Conservation (phyloP, 2,329 filamentous ascomycete species). For the Neofusicoccum parvum region DNA sequence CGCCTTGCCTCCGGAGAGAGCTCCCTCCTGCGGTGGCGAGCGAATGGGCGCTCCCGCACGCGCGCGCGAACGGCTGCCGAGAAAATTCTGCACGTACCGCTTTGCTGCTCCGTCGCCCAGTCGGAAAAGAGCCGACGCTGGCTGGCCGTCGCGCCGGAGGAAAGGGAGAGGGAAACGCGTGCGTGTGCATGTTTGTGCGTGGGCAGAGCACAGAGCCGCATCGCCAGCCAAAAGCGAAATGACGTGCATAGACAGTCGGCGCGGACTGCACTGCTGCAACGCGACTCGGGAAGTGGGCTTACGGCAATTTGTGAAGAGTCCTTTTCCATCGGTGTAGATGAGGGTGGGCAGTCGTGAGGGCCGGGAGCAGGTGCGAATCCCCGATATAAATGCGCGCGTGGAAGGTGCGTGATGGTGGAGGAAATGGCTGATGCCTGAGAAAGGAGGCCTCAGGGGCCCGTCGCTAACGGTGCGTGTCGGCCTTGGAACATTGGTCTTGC, state of each 20-base stretch:
- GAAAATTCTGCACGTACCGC: not conserved
- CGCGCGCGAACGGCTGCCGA: not conserved
- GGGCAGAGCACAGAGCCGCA: not conserved
- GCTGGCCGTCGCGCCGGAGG: not conserved
- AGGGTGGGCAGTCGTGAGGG: not conserved
- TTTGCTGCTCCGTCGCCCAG: not conserved
- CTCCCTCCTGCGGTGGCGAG: not conserved
- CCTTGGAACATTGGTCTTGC: not conserved
- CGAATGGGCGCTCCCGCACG: too few species aligned
- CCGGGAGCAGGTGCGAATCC: not conserved
- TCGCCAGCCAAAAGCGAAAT: constrained; percentile 7
- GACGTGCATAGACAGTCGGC: not conserved
- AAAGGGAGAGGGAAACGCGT: not conserved
- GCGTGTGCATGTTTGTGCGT: not conserved
- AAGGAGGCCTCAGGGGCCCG: constrained; percentile 7
- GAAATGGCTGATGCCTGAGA: not conserved
- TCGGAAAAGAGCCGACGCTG: not conserved
- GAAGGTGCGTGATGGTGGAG: not conserved
- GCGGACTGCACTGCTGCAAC: not conserved
- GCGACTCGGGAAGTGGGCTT: not conserved
- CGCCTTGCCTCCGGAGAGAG: not conserved
- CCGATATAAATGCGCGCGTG: not conserved
- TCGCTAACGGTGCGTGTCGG: not conserved
- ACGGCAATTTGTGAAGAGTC: not conserved
- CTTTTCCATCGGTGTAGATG: not conserved